Conservation (phyloP, 1,284 basidiomycete species). For the Bondarzewia mesenterica region DNA sequence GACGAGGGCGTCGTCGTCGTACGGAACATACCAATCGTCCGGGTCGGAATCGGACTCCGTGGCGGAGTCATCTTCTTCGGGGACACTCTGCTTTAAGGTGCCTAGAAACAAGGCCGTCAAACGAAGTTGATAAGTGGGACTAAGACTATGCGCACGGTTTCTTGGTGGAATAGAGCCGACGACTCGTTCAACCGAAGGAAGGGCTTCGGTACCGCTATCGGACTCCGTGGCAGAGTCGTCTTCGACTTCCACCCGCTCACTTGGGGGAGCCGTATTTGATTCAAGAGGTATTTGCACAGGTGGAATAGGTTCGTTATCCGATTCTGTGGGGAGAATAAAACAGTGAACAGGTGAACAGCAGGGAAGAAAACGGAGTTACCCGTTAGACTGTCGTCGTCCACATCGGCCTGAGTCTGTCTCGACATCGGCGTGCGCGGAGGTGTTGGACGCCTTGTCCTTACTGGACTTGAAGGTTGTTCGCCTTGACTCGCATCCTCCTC, state of each 20-base stretch:
- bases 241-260: background rate
- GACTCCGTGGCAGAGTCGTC: slow-evolving; percentile 31
- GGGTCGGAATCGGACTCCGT: slow-evolving; percentile 38
- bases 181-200: too few species aligned
- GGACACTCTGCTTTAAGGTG: background rate
- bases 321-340: slow-evolving; percentile 7
- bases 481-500: slow-evolving; percentile 3
- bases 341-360: background rate
- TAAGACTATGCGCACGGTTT: too few species aligned
- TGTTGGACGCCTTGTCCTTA: slow-evolving; percentile 1
- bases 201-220: slow-evolving; percentile 8
- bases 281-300: too few species aligned
- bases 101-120: slow-evolving; percentile 1
- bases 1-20: slow-evolving; percentile 29
- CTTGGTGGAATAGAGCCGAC: too few species aligned
- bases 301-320: slow-evolving; percentile 13
- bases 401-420: background rate
- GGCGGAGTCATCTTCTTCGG: slow-evolving; percentile 22
- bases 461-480: slow-evolving; percentile 4
- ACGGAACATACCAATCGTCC: slow-evolving; percentile 21
- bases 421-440: background rate
- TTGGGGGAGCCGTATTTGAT: too few species aligned
- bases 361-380: slow-evolving; percentile 6
- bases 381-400: slow-evolving; percentile 9
- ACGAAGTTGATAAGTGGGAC: slow-evolving; percentile 1